Conservation (phyloP, 352 stramenopile species). For the Phytopythium chamaehyphon region DNA sequence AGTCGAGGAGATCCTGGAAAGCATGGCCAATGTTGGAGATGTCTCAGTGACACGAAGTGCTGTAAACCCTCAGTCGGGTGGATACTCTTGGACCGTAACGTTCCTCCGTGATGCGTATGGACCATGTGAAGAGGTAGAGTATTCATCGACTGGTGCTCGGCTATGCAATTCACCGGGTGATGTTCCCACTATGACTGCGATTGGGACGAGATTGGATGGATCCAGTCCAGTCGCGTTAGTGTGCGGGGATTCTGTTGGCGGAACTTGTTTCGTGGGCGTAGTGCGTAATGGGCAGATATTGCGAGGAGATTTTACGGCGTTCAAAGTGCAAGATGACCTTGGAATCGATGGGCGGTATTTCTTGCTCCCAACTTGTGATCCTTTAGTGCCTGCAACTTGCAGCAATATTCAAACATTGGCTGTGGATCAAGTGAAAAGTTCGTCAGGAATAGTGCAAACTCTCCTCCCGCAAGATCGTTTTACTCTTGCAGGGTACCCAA, state of each 20-base stretch:
- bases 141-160: conserved; percentile 30
- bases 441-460: conserved; percentile 16
- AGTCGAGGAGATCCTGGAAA: conserved; percentile 95
- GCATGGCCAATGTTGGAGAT: conserved; percentile 92
- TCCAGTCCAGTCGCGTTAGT: conserved; percentile 24
- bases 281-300: conserved; percentile 72
- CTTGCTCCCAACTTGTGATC: conserved; percentile 29
- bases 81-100: conserved; percentile 94
- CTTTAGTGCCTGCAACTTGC: conserved; percentile 11
- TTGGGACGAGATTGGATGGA: conserved; percentile 21
- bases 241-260: conserved; percentile 15
- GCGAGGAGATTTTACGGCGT: conserved; percentile 84
- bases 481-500: conserved; percentile 38
- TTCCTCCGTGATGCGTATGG: conserved; percentile 88
- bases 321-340: conserved; percentile 79
- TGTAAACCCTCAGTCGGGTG: conserved; percentile 87
- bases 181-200: conserved; percentile 77
- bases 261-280: conserved; percentile 11
- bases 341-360: conserved; percentile 42
- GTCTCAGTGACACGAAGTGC: conserved; percentile 86
- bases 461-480: conserved; percentile 49
- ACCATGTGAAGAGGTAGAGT: conserved; percentile 61
- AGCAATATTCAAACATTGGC: conserved; percentile 26
- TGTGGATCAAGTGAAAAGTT: conserved; percentile 9
- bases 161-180: conserved; percentile 93